phyloP scores from a whole-genome alignment of 108 stramenopile genomes.

The Nannochloropsis oceanica region DNA sequence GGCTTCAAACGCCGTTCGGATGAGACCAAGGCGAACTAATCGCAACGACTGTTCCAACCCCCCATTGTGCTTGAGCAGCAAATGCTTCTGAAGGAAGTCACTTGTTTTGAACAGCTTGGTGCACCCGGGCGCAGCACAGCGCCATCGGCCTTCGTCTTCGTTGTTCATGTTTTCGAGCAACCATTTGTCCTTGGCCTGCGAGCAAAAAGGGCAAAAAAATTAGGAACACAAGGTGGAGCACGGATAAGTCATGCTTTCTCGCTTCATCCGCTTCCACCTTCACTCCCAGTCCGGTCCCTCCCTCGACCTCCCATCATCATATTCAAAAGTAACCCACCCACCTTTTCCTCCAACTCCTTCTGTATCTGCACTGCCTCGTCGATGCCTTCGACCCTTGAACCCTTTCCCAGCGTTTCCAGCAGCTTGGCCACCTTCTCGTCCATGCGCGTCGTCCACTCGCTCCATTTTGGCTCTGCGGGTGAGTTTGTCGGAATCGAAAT shows the following conservation, averaged over 20 bases:
- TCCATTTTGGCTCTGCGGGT: neutral
- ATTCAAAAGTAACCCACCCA: neutral
- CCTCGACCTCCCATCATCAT: too few species aligned
- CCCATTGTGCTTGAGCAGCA: neutral
- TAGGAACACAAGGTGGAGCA: too few species aligned
- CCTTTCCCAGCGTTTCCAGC: neutral
- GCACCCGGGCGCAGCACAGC: neutral
- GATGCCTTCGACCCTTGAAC: neutral
- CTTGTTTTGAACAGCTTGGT: neutral
- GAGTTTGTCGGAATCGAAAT: too few species aligned
- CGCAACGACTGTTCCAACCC: neutral
- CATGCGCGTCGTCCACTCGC: neutral
- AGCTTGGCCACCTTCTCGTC: neutral
- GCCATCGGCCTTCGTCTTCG: neutral
- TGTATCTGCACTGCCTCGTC: neutral
- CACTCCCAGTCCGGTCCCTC: too few species aligned
- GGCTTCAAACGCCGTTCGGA: neutral
- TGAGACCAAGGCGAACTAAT: neutral
- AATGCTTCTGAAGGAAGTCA: neutral
- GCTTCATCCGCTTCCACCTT: too few species aligned
- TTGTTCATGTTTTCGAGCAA: neutral
- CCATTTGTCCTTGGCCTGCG: neutral
- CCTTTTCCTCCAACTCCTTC: neutral
- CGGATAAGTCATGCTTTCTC: too few species aligned
- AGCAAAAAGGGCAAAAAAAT: too few species aligned